A percentile compares a stretch with the other conserved stretches of the same genome.
phyloP scores from a whole-genome alignment of 768 basidiomycete genomes.

The Megacollybia marginata region DNA sequence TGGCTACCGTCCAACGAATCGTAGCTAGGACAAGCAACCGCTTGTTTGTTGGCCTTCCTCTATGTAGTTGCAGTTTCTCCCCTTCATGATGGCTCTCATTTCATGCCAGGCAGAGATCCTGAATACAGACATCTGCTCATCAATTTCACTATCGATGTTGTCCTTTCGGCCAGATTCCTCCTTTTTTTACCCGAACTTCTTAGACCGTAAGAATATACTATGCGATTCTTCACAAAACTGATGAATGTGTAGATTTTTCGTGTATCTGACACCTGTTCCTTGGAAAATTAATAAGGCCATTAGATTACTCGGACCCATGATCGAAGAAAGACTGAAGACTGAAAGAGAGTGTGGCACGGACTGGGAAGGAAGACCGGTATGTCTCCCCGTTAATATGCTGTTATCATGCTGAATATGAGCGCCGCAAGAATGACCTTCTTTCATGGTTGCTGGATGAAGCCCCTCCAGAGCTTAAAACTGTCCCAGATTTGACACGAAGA shows the following conservation, averaged over 20 bases:
- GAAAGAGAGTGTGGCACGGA: slow-evolving; percentile 19
- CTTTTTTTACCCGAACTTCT: slow-evolving; percentile 27
- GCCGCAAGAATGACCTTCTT: neutral
- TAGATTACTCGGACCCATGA: slow-evolving; percentile 20
- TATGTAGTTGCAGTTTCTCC: slow-evolving; percentile 2
- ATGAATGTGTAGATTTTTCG: neutral
- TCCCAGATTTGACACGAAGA: slow-evolving; percentile 14
- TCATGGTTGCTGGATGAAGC: slow-evolving; percentile 16
- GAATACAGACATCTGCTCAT: slow-evolving; percentile 2
- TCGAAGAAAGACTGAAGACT: slow-evolving; percentile 23
- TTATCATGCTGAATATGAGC: neutral
- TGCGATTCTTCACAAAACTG: neutral
- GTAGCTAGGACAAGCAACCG: slow-evolving; percentile 4
- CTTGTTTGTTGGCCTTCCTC: slow-evolving; percentile 5
- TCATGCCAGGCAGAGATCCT: neutral
- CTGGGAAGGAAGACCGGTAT: slow-evolving; percentile 25
- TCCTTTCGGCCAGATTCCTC: slow-evolving; percentile 19
- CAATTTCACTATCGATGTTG: slow-evolving; percentile 24
- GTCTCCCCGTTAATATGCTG: slow-evolving; percentile 2
- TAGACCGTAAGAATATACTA: slow-evolving; percentile 26
- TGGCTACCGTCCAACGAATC: slow-evolving; percentile 4
- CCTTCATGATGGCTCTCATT: neutral
- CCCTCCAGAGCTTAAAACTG: slow-evolving; percentile 14
- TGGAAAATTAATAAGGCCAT: slow-evolving; percentile 8
- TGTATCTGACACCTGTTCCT: slow-evolving; percentile 1